Evolutionary conservation across 106 monocot species (phyloP).

Genomic region (Allium cepa): DNA sequence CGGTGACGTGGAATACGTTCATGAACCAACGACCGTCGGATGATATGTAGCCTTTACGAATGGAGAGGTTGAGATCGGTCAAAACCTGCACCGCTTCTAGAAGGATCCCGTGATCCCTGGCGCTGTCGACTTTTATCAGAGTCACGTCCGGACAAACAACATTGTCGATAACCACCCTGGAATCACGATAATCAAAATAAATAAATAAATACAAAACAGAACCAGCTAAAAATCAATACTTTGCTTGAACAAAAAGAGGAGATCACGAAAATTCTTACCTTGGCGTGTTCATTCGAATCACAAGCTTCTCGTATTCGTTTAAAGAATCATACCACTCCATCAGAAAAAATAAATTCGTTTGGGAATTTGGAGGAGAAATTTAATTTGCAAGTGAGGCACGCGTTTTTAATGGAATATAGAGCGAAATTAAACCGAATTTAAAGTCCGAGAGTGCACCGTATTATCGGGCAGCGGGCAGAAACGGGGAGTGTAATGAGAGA

Average conservation of each 20-base stretch:
- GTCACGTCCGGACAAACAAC: conserved; percentile 39
- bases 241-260: background rate
- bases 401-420: background rate
- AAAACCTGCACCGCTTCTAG: conserved; percentile 60
- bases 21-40: conserved; percentile 82
- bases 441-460: background rate
- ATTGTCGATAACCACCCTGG: conserved; percentile 71
- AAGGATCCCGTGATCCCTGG: conserved; percentile 44
- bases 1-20: conserved; percentile 78
- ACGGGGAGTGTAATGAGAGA: no score
- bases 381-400: background rate
- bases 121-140: conserved; percentile 56
- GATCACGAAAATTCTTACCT: conserved; percentile 16
- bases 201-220: background rate
- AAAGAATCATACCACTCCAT: conserved; percentile 30
- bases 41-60: conserved; percentile 66
- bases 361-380: background rate
- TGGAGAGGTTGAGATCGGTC: conserved; percentile 53
- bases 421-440: background rate
- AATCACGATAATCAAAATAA: background rate
- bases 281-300: conserved; percentile 62
- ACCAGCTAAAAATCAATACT: background rate
- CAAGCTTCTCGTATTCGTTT: conserved; percentile 66
- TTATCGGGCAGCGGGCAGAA: background rate
- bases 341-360: no score